Percentiles rank a stretch among this genome's conserved stretches.
Conservation (phyloP, 768 basidiomycete genomes). For the Glaciozyma martinii region DNA sequence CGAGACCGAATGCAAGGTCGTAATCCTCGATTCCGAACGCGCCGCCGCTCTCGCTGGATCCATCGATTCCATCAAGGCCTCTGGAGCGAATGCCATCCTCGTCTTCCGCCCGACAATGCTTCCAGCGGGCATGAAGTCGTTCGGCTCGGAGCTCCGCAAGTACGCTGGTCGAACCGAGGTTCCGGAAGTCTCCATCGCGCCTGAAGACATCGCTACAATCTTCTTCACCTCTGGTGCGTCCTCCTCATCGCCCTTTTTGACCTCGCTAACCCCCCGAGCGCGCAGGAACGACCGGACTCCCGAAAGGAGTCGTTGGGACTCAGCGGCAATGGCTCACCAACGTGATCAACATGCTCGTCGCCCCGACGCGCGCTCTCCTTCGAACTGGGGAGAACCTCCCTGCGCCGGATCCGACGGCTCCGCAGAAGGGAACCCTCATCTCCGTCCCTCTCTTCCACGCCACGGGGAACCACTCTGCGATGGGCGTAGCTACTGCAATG, state of each 20-base stretch:
- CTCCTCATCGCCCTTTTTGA: background rate
- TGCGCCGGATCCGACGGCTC: background rate
- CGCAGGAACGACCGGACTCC: conserved; percentile 49
- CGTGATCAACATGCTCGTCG: conserved; percentile 42
- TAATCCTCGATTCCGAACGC: conserved; percentile 56
- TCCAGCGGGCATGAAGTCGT: conserved; percentile 44
- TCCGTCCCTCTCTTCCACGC: conserved; percentile 61
- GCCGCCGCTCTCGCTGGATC: background rate
- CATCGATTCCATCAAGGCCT: background rate
- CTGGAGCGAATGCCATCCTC: background rate
- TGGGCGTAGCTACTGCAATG: conserved; percentile 10
- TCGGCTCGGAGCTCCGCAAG: conserved; percentile 31
- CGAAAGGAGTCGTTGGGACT: conserved; percentile 61
- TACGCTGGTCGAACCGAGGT: conserved; percentile 33
- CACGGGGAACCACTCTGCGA: conserved; percentile 43
- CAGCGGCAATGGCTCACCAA: conserved; percentile 58
- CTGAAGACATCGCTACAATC: conserved; percentile 53
- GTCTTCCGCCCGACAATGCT: background rate
- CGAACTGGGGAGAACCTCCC: background rate
- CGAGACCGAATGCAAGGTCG: conserved; percentile 50
- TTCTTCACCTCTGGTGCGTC: conserved; percentile 50
- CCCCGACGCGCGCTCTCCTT: background rate
- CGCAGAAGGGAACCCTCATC: background rate
- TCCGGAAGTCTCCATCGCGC: conserved; percentile 12
- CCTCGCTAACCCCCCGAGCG: background rate